Conservation (phyloP, 805 yeast genomes). For the Yarrowia phangngaensis region DNA sequence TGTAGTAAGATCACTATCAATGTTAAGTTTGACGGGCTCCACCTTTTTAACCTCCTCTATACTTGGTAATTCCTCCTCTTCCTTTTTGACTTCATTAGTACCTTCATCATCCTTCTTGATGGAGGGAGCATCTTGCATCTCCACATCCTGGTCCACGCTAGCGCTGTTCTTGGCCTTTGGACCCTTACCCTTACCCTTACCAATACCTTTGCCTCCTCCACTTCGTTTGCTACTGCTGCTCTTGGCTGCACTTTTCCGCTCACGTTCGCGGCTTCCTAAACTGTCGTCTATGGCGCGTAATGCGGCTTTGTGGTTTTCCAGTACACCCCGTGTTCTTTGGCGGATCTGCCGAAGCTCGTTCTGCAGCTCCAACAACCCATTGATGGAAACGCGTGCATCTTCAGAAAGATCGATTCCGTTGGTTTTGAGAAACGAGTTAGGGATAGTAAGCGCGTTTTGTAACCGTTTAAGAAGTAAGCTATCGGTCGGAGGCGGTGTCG, state of each 20-base stretch:
- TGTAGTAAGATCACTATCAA: conserved; percentile 8
- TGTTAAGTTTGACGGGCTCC: conserved; percentile 16
- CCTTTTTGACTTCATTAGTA: neutral
- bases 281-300: conserved; percentile 16
- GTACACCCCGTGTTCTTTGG: conserved; percentile 7
- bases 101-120: neutral
- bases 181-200: conserved; percentile 18
- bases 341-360: conserved; percentile 16
- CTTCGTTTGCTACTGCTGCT: conserved; percentile 5
- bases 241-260: too few relatives aligned
- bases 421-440: conserved; percentile 17
- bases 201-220: conserved; percentile 4
- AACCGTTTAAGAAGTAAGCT: conserved; percentile 1
- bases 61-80: neutral
- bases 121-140: too few relatives aligned
- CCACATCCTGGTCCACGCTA: too few relatives aligned
- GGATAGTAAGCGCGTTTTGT: conserved; percentile 11
- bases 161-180: conserved; percentile 9
- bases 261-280: conserved; percentile 3
- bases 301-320: conserved; percentile 24
- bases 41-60: neutral
- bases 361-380: conserved; percentile 18
- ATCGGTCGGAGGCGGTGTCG: conserved; percentile 16
- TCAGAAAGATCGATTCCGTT: conserved; percentile 15
- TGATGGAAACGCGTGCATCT: conserved; percentile 8